Conservation (phyloP, 225 moss, liverwort and hornwort genomes). For the Thuidium tamariscinum region DNA sequence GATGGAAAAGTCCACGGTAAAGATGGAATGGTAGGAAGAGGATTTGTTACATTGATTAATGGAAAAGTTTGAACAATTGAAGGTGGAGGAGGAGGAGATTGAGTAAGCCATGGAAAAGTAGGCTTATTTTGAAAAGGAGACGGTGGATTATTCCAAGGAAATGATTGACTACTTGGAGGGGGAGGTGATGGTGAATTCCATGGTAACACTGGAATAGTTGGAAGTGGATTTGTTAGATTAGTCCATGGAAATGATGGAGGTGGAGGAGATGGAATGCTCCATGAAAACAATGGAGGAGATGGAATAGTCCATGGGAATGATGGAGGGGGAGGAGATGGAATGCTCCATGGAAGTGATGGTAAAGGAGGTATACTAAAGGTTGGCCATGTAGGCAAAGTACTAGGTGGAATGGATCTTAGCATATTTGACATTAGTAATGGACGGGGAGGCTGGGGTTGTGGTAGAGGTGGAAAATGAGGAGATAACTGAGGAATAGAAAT, state of each 20-base stretch:
- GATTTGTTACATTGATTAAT: neutral
- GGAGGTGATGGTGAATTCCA: neutral
- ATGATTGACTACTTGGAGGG: neutral
- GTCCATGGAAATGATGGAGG: neutral
- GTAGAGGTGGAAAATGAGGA: neutral
- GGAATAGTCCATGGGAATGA: neutral
- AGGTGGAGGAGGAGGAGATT: neutral
- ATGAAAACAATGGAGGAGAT: neutral
- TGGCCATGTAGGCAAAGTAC: neutral
- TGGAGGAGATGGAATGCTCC: neutral
- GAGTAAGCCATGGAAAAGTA: neutral
- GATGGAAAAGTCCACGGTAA: neutral
- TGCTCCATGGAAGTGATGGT: neutral
- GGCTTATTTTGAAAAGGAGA: neutral
- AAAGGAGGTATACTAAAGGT: neutral
- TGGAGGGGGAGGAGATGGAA: neutral
- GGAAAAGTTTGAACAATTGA: neutral
- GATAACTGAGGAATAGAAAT: neutral
- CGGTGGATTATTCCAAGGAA: neutral
- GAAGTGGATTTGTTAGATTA: neutral
- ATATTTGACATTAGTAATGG: neutral
- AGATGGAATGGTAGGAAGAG: neutral
- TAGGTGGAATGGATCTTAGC: neutral
- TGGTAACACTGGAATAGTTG: neutral
- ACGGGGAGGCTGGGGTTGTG: neutral